Evolutionary conservation across 805 yeast genomes (phyloP).

Genomic region (Isabelozyma rhagii): DNA sequence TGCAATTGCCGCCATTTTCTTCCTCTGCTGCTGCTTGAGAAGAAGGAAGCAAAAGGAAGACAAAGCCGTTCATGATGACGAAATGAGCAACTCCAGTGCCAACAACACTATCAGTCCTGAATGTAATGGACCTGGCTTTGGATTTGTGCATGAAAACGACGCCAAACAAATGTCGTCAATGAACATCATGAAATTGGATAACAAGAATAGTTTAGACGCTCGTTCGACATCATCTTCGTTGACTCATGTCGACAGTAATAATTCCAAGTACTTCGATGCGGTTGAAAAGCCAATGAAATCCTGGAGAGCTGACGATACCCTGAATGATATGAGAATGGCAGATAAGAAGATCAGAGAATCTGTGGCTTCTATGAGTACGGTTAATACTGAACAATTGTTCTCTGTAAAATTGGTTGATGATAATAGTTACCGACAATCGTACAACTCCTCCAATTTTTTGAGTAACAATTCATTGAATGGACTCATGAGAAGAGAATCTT

Average conservation of each 20-base stretch:
- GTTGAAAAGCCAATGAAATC: constrained; percentile 38
- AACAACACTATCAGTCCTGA: constrained; percentile 22
- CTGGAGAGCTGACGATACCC: constrained; percentile 39
- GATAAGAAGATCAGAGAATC: constrained; percentile 57
- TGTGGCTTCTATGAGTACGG: constrained; percentile 72
- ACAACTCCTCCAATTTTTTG: constrained; percentile 15
- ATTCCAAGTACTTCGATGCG: constrained; percentile 29
- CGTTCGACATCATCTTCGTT: constrained; percentile 45
- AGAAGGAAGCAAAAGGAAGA: constrained; percentile 24
- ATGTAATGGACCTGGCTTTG: constrained; percentile 35
- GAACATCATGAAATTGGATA: constrained; percentile 52
- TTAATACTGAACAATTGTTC: constrained; percentile 78
- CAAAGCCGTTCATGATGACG: constrained; percentile 9
- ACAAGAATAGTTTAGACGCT: constrained; percentile 20
- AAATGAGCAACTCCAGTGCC: constrained; percentile 6
- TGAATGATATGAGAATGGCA: constrained; percentile 12
- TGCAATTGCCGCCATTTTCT: constrained; percentile 44
- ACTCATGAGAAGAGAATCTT: constrained; percentile 19
- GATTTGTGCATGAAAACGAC: constrained; percentile 20
- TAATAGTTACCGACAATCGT: constrained; percentile 26
- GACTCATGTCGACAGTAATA: constrained; percentile 47
- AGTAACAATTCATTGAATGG: constrained; percentile 24
- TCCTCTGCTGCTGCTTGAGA: constrained; percentile 52
- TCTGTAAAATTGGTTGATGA: constrained; percentile 76
- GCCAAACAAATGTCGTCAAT: constrained; percentile 45